A percentile compares a stretch with the other conserved stretches of the same genome.
phyloP scores from a whole-genome alignment of 2,329 filamentous ascomycete species.

The Orbilia javanica region DNA sequence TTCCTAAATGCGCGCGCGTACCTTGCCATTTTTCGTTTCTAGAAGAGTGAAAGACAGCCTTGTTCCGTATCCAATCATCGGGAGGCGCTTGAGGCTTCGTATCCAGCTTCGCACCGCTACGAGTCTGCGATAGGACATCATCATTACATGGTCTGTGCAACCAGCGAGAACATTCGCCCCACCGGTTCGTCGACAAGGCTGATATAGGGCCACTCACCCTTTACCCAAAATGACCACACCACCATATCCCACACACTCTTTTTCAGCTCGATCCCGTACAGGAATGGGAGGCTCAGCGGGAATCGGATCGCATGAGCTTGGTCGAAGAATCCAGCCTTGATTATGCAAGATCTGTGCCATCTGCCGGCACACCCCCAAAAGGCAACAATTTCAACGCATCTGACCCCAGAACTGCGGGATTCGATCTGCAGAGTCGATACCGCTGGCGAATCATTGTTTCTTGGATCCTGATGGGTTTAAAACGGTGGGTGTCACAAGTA shows the following conservation, averaged over 20 bases:
- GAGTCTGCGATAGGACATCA: not conserved
- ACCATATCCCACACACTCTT: not conserved
- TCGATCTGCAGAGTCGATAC: not conserved
- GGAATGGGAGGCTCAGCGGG: constrained; percentile 1
- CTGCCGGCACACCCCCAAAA: constrained; percentile 35
- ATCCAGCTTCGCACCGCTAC: not conserved
- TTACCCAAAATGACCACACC: not conserved
- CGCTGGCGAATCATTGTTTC: constrained; percentile 4
- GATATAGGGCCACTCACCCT: not conserved
- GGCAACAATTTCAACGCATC: constrained; percentile 49
- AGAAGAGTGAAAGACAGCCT: not conserved
- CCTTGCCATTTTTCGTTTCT: not conserved
- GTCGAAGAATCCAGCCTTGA: constrained; percentile 4
- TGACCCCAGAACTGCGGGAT: not conserved
- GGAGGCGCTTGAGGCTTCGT: not conserved
- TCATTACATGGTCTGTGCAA: constrained; percentile 1
- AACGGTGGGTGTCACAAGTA: constrained; percentile 9
- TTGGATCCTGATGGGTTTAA: constrained; percentile 6
- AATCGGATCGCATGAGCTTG: not conserved
- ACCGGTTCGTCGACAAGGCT: constrained; percentile 1
- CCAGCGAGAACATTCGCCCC: constrained; percentile 1
- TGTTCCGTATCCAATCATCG: not conserved
- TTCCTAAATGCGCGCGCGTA: constrained; percentile 1
- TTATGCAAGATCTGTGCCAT: constrained; percentile 15
- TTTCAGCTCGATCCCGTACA: not conserved